Base-by-base conservation (phyloP, 78 protist genomes). In the Dictyostelium brefeldianum region DNA sequence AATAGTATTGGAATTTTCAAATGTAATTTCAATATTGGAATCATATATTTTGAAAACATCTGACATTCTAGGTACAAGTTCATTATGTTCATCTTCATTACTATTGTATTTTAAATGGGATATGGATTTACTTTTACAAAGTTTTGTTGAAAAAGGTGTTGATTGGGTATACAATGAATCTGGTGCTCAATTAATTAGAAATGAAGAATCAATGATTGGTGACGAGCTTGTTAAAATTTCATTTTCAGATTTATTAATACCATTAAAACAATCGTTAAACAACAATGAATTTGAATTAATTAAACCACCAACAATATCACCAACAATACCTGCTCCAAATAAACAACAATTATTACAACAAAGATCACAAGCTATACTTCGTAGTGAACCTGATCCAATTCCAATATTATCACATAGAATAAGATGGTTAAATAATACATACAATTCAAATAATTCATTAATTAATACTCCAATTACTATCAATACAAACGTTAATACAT, bases 61-160 rank as follows among this genome's bases (percentile, higher is more conserved):
- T 0, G 83, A 78, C 1, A 78, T 78, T 17, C 14, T 78, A 10
- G 83, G 83, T 29, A 15, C 56, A 2, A 22, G 46, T 2, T 46
- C 25, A 20, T 6, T 22, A 15, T 15, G 29, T 4, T 41, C 83
- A 2, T 54, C 83, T 14, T 14, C 36, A 11, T 9, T 78, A 20
- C 22, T 78, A 1, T n/a, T 78, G 7, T 57, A 54, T 6, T 78
- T 47, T 54, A 78, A 78, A 78, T 78, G 83, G 83, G 54, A 78
- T 54, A 46, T 46, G 27, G 83, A 78, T 50, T 18, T 18, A 25
- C 20, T 78, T 8, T 20, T 78, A 31, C 69, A 53, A 31, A 25
- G 41, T 11, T 78, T 78, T 57, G 41, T 78, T 0, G 83, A 78
- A 41, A 78, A 78, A 18, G 83, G 83, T 18, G 81, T 18, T 11